Base-by-base conservation (phyloP, 2,329 filamentous ascomycete genomes). In the Boeremia lycopersici region DNA sequence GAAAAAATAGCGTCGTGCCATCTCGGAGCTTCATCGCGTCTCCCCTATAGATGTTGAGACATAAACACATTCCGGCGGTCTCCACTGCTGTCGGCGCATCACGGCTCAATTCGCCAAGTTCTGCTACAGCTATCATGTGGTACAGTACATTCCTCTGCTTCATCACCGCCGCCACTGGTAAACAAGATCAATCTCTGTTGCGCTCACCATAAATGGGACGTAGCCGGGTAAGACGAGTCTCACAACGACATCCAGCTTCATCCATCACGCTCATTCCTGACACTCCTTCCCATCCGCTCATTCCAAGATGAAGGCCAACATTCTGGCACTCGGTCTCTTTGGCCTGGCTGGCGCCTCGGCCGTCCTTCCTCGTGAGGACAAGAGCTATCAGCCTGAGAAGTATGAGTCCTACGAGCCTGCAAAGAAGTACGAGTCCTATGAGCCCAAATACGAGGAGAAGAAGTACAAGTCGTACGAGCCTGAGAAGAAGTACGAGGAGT, bases 141-240 rank as follows among this genome's bases (percentile, higher is more conserved):
- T 59, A 56, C 57, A 47, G 40, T 59, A 44, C 63, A 64, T 70
- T 70, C 63, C 65, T 61, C 19, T 38, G 45, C 49, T 39, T 38
- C 50, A 46, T 59, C 48, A 33, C 47, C 17, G 40, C 50, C 38
- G 42, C 23, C 29, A 34, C 30, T 39, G 48, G 59, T 67, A 60
- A 67, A 71, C 64, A 72, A 70, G 52, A 65, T 67, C 57, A 67
- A 51, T 38, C 48, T 48, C 26, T 46, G 55, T 45, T 56, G 50
- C 48, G 35, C 53, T 51, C 58, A 63, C 59, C 62, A 66, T 71
- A 68, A 69, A 68, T 67, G 59, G 54, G 49, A 56, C 57, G 61
- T 48, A 53, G 57, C 53, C 61, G 62, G 45, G 56, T 60, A 58
- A 54, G 51, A 56, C 19, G 52, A 59, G 59, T 69, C 50, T 65